Base-by-base conservation (phyloP, 2,329 filamentous ascomycete genomes). In the Herpomyces periplanetae region DNA sequence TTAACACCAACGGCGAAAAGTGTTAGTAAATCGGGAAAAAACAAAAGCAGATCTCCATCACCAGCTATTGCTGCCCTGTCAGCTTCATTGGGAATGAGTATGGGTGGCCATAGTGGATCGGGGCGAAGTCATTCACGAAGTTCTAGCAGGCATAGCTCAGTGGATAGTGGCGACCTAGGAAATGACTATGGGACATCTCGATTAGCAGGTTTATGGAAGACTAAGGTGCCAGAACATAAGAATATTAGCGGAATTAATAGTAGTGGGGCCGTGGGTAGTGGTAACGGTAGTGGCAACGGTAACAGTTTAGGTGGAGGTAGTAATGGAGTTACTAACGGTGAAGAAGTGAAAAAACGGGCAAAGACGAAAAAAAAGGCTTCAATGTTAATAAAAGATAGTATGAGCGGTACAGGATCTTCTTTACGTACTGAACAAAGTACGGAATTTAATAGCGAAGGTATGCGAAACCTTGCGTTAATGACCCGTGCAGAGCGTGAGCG, bases 401-500 rank as follows among this genome's bases (percentile, higher is more conserved):
- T n/a, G 16, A 18, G 10, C 14, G 20, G 14, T 17, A 17, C 20
- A 25, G 28, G 7, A 23, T 10, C 25, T 23, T 26, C 29, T 30
- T 2, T 36, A 39, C 1, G 34, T 32, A 4, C 32, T 34, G 7
- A 21, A 19, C 12, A 22, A 22, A 11, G 13, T 24, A 14, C n/a
- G 13, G 5, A 5, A 7, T 2, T 29, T 4, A 36, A 35, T 20
- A 35, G 30, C 12, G 30, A 36, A 19, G 31, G 29, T 19, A 30
- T 31, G 15, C 29, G 32, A 1, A 35, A 38, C 4, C 17, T 11
- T 8, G 25, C 20, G 11, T 34, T 35, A 8, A 43, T 43, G 38
- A 33, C 36, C 9, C 39, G 42, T 25, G 38, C 58, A 1, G 69
- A 85, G 33, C 55, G 64, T 25, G 75, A 88, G 32, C 54, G 80